Conservation (phyloP, 768 basidiomycete genomes). For the Mycena olivaceomarginata region DNA sequence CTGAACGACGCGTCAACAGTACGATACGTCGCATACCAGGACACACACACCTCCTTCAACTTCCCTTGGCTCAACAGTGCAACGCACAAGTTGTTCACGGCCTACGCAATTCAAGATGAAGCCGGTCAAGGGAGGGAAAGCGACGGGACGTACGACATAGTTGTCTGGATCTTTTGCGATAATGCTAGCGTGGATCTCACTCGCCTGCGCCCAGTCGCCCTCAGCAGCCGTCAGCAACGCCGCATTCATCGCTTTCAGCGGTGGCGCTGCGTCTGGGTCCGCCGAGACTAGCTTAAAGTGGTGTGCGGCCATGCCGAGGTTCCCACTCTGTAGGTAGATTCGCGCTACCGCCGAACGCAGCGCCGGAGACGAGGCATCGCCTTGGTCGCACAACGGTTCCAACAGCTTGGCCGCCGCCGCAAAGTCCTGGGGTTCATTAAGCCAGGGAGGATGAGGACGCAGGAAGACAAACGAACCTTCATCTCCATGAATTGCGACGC, state of each 20-base stretch:
- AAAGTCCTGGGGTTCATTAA: conserved; percentile 70
- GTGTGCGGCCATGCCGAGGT: conserved; percentile 73
- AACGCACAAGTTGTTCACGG: conserved; percentile 87
- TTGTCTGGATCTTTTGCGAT: conserved; percentile 75
- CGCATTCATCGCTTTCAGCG: conserved; percentile 76
- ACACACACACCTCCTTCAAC: conserved; percentile 74
- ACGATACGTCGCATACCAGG: background rate
- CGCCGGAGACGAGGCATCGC: conserved; percentile 62
- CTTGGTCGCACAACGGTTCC: conserved; percentile 76
- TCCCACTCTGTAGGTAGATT: conserved; percentile 85
- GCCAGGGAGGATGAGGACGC: background rate
- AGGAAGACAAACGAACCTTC: conserved; percentile 69
- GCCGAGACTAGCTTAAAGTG: conserved; percentile 74
- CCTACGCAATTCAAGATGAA: conserved; percentile 58
- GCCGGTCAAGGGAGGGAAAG: too few species aligned
- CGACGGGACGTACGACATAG: conserved; percentile 67
- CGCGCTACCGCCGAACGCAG: conserved; percentile 84
- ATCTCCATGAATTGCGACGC: conserved; percentile 91
- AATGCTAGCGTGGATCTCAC: conserved; percentile 55
- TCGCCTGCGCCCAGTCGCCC: conserved; percentile 81
- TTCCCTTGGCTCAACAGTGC: conserved; percentile 82
- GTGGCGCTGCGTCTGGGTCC: conserved; percentile 64
- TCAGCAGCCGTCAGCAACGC: conserved; percentile 80
- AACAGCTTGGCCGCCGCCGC: conserved; percentile 81
- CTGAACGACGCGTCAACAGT: conserved; percentile 57